Conservation (phyloP, 257 asterid genomes). For the Primulina huaijiensis region DNA sequence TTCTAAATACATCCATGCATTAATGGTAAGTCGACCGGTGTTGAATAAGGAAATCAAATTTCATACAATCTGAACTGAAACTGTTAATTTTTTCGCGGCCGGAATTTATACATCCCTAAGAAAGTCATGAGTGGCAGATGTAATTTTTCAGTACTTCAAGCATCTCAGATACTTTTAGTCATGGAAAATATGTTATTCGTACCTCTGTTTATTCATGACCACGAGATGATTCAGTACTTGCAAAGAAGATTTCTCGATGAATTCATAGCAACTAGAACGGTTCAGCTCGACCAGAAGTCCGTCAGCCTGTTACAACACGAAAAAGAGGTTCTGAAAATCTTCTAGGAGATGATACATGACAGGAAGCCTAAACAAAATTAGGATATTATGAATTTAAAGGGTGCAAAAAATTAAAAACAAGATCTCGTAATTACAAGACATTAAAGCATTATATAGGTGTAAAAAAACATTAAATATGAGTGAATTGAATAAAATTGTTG, state of each 20-base stretch:
- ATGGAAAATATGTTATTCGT: background rate
- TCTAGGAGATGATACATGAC: background rate
- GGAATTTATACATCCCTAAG: background rate
- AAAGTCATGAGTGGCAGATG: background rate
- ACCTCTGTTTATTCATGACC: conserved; percentile 66
- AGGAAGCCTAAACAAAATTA: too few species aligned
- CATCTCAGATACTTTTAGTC: too few species aligned
- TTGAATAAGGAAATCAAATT: background rate
- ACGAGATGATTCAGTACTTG: conserved; percentile 45
- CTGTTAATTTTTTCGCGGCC: background rate
- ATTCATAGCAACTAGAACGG: conserved; percentile 58
- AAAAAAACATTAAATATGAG: too few species aligned
- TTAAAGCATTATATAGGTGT: too few species aligned
- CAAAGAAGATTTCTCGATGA: conserved; percentile 51
- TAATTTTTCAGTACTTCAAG: background rate
- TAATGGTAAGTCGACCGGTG: background rate
- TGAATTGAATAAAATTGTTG: too few species aligned
- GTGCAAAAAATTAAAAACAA: too few species aligned
- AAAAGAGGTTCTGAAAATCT: conserved; percentile 3
- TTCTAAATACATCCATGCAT: background rate
- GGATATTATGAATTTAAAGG: too few species aligned
- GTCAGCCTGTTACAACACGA: conserved; percentile 54
- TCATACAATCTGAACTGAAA: background rate
- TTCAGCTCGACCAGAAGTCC: conserved; percentile 67
- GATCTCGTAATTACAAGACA: too few species aligned